A percentile compares a stretch with the other conserved stretches of the same genome.
These are phyloP conservation scores for Fusarium praegraminearum DNA, from an alignment of 2,329 filamentous ascomycete species.

Conservation along the genomic window DNA sequence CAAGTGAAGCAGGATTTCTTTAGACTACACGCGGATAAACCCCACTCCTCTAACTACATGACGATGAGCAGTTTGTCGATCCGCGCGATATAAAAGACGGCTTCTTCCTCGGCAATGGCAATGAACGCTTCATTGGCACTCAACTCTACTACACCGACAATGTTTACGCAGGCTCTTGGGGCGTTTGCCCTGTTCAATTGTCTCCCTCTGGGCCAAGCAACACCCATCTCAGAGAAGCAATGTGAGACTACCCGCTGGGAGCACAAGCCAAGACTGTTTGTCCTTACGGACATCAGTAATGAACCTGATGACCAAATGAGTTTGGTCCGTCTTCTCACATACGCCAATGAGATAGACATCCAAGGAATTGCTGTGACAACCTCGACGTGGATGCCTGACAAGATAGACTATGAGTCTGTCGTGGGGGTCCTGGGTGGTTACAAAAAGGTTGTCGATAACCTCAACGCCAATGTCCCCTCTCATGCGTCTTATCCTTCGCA, in stretches of 20 bases:
- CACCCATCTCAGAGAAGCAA: background rate
- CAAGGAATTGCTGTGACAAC: constrained; percentile 59
- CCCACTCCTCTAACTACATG: background rate
- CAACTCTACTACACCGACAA: background rate
- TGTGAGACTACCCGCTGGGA: background rate
- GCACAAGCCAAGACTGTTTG: constrained; percentile 52
- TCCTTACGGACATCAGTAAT: constrained; percentile 59
- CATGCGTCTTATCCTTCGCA: background rate
- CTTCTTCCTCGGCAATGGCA: background rate
- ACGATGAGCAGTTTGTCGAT: background rate
- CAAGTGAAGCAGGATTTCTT: background rate
- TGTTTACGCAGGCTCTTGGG: constrained; percentile 14
- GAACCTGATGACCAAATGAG: constrained; percentile 60
- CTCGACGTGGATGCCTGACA: constrained; percentile 57
- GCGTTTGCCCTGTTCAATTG: constrained; percentile 15
- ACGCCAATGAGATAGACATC: constrained; percentile 59
- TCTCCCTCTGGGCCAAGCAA: background rate
- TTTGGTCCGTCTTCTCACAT: constrained; percentile 57
- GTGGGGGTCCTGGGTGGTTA: constrained; percentile 41
- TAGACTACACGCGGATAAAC: background rate
- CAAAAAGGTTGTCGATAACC: constrained; percentile 48
- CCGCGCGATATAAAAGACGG: background rate
- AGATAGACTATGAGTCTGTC: constrained; percentile 48
- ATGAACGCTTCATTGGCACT: background rate
- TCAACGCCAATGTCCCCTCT: constrained; percentile 14